These are phyloP conservation scores for Penicillium mononematosum DNA, from an alignment of 495 filamentous ascomycete species.

Conservation along the genomic window DNA sequence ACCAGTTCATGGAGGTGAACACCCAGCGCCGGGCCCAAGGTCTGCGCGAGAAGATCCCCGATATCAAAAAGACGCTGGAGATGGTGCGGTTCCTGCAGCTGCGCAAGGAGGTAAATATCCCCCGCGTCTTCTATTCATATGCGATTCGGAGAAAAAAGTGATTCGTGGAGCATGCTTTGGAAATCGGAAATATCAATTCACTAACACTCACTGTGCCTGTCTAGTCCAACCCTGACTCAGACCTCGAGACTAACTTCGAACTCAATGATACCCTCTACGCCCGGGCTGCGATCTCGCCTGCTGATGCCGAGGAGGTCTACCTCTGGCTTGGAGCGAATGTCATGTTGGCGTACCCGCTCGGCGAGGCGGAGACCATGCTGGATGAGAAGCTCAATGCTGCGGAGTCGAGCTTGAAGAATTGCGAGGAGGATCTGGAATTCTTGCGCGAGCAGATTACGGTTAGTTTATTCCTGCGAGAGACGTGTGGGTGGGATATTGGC, in stretches of 20 bases:
- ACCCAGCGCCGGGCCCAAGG: slow-evolving; percentile 77
- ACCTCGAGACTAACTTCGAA: slow-evolving; percentile 88
- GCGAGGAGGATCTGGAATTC: slow-evolving; percentile 96
- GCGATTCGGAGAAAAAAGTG: neutral
- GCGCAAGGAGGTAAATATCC: slow-evolving; percentile 29
- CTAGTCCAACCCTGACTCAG: slow-evolving; percentile 23
- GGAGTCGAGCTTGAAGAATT: slow-evolving; percentile 72
- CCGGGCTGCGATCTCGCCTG: slow-evolving; percentile 74
- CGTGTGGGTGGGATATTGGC: neutral
- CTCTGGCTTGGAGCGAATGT: slow-evolving; percentile 98
- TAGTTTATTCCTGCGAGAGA: slow-evolving; percentile 26
- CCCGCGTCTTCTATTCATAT: neutral
- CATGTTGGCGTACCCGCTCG: slow-evolving; percentile 91
- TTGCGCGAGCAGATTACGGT: slow-evolving; percentile 95
- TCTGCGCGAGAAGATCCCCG: slow-evolving; percentile 90
- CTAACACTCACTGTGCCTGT: neutral
- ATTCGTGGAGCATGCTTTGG: neutral
- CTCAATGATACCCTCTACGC: slow-evolving; percentile 95
- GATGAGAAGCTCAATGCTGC: slow-evolving; percentile 76
- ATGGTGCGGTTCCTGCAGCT: slow-evolving; percentile 79
- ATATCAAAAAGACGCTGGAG: slow-evolving; percentile 96
- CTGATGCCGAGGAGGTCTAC: slow-evolving; percentile 91
- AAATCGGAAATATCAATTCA: neutral
- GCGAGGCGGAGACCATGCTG: slow-evolving; percentile 79
- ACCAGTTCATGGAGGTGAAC: slow-evolving; percentile 99